Evolutionary conservation across 306 rosid genomes (phyloP), one percentile per base, ranked within the genome.

Genomic region (Quercus bicolor): DNA sequence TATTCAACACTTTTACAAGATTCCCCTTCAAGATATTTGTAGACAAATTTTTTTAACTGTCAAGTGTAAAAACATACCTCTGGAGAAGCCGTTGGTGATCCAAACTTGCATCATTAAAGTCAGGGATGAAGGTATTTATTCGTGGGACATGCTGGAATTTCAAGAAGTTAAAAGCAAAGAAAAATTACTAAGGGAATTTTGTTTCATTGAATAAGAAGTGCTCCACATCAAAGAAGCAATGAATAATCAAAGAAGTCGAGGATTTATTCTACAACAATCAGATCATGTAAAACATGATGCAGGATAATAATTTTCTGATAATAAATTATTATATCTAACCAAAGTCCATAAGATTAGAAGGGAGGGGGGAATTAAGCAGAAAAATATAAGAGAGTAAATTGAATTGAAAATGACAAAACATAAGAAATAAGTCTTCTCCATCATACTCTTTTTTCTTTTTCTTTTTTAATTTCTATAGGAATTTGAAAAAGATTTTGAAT

Each of bases 1-100:
- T 19, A 9, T 34, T 31, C 43, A 66, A 62, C 3, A 16, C 48
- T 7, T 59, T 11, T 0, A 59, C 29, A 20, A 6, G 19, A 15
- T 26, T 29, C 20, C 45, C 66, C 70, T 11, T 64, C 21, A 29
- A 62, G 70, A 29, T 5, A 64, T 64, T 1, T 28, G 72, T 71
- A 28, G 56, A 53, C 20, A 2, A 23, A 81, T 37, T 59, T 48
- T 45, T 48, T 70, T 28, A 70, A 68, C 54, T 55, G 70, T 52
- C 14, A 65, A 68, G 71, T 52, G 78, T 34, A 70, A 40, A 80
- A 78, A 55, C 48, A 79, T 82, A 89, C 98, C 98, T 92, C 81
- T 94, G 90, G 74, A 86, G 87, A 79, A 92, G 97, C 68, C 97
- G 93, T 61, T 89, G 92, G 83, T 92, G 90, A 81, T 94, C 98